A percentile compares a stretch with the other conserved stretches of the same genome.
phyloP scores from a whole-genome alignment of 805 yeast genomes.

The Scheffersomyces lignosus region DNA sequence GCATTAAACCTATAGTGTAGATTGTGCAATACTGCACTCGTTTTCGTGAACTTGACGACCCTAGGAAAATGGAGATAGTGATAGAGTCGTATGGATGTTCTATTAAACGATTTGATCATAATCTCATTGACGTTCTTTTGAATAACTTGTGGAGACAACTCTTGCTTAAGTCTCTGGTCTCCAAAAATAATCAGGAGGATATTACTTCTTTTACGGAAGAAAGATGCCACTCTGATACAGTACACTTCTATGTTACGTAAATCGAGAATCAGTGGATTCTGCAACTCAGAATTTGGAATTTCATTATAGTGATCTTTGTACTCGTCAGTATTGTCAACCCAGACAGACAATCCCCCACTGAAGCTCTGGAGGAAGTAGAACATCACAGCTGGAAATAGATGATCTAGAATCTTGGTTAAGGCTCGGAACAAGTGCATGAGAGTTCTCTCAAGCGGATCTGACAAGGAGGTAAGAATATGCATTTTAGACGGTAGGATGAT shows the following conservation, averaged over 20 bases:
- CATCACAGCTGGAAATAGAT: conserved; percentile 22
- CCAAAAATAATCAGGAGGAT: conserved; percentile 16
- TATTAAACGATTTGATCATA: conserved; percentile 18
- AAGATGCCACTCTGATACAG: conserved; percentile 16
- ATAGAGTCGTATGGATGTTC: conserved; percentile 9
- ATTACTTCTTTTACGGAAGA: conserved; percentile 21
- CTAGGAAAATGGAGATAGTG: conserved; percentile 22
- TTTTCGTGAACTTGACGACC: conserved; percentile 2
- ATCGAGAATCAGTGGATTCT: background rate
- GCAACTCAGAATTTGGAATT: background rate
- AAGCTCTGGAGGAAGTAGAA: conserved; percentile 21
- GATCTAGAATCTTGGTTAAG: conserved; percentile 15
- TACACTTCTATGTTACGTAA: conserved; percentile 13
- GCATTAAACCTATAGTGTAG: conserved; percentile 1
- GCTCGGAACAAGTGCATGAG: conserved; percentile 13
- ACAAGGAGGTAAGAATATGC: conserved; percentile 7
- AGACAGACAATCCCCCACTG: conserved; percentile 19
- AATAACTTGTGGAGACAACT: conserved; percentile 6
- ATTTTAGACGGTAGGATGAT: conserved; percentile 20
- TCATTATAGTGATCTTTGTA: conserved; percentile 10
- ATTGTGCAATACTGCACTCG: conserved; percentile 1
- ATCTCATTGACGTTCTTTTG: conserved; percentile 18
- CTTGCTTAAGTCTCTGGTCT: conserved; percentile 10
- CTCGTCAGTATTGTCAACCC: too few relatives aligned
- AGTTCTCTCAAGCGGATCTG: conserved; percentile 12